phyloP scores from a whole-genome alignment of 176 grass and related monocot genomes.

The Rhynchospora breviuscula region DNA sequence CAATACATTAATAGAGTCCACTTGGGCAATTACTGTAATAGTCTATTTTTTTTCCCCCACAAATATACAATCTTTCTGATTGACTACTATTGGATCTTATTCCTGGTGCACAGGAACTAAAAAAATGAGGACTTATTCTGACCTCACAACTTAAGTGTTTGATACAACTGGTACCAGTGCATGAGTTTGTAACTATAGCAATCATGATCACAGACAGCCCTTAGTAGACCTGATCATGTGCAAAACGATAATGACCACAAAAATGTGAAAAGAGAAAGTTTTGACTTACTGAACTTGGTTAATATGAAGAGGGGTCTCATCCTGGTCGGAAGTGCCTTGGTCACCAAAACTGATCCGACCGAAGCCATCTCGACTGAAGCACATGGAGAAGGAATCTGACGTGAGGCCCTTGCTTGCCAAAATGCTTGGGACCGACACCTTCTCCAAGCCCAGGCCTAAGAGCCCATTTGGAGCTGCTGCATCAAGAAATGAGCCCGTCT shows the following conservation, averaged over 20 bases:
- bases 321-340: constrained; percentile 57
- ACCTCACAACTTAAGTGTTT: background rate
- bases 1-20: background rate
- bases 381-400: constrained; percentile 79
- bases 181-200: background rate
- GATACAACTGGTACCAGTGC: background rate
- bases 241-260: background rate
- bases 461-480: constrained; percentile 73
- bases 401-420: constrained; percentile 54
- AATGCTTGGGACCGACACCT: constrained; percentile 62
- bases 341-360: constrained; percentile 84
- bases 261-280: background rate
- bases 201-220: background rate
- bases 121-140: background rate
- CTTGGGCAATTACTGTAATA: background rate
- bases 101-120: background rate
- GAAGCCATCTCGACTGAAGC: constrained; percentile 62
- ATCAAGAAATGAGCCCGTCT: constrained; percentile 67
- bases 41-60: background rate
- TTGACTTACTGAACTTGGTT: constrained; percentile 45
- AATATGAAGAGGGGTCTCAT: constrained; percentile 60
- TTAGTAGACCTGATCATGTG: background rate
- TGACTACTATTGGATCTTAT: background rate
- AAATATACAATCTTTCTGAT: background rate
- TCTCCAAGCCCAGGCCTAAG: constrained; percentile 61